Base-by-base conservation (phyloP, 768 basidiomycete species). In the Panaeolus papilionaceus region DNA sequence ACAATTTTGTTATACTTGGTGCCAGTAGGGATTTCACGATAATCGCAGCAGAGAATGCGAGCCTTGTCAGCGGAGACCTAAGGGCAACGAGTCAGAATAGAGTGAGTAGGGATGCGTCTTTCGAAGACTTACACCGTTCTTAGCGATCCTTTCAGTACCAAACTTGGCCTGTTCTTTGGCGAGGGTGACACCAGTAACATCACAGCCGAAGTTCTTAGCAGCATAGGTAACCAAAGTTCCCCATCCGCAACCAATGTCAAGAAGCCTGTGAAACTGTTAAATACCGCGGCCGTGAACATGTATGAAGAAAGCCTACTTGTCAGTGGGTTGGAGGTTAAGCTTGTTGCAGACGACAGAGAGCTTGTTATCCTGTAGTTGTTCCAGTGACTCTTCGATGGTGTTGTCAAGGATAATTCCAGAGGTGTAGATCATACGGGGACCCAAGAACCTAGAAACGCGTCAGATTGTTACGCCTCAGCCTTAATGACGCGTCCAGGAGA, bases 341-440 rank as follows among this genome's bases (percentile, higher is more conserved):
- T 99, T 99, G 74, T 91, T 93, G 81, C 98, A 99, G 20, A 99
- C 97, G 67, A 98, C 80, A 16, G 92, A 90, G 65, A 99, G 90
- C 79, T 99, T 99, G 86, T 99, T 99, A 79, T 99, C 97, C 83
- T 99, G 98, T 10, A 99, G 88, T 71, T 95, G 85, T 77, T 99
- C 97, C 61, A 99, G 86, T 12, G 94, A 89, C 78, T 98, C 92
- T 69, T 90, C 83, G 47, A 83, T 80, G 70, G 87, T 86, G 67
- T 92, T 80, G 75, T 92, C 89, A 28, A 82, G 81, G 66, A 98
- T 86, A 64, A 99, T 84, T 70, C 98, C 98, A 33, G 94, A 96
- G 11, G 98, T 99, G 79, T 99, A 99, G 76, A 99, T 89, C 97
- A 98, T 98, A 68, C 94, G 92, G 5, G 93, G 92, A 10, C 95